Evolutionary conservation across 1,139 yeast genomes (phyloP), one percentile per base, ranked within the genome.

Genomic region (Kodamaea sp.): DNA sequence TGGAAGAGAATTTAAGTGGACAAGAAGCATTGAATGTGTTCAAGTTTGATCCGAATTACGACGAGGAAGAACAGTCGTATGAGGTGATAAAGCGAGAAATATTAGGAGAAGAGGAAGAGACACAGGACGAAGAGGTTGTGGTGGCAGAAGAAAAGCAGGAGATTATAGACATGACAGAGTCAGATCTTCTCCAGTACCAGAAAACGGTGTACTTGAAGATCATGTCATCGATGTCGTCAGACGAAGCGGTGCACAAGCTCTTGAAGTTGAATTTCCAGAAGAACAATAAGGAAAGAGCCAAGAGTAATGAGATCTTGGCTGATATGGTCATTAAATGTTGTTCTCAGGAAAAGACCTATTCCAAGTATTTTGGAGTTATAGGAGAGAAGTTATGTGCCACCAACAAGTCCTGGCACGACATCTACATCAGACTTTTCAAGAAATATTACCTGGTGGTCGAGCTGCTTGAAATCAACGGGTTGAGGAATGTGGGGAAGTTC

Each of bases 211-310:
- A 90, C 50, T 65, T 89, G 29, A 83, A 94, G 0, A 67, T 92
- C 20, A 89, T 87, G 85, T 87, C 97, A n/a, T 82, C 96, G 37
- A 77, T 90, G 80, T 83, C 95, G 1, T 81, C 92, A 3, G 96
- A 88, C 47, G 99, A 92, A 65, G 94, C 96, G 1, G 89, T 87
- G 0, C 97, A 90, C 58, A 90, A 90, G 55, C 61, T 92, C 9
- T 49, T 86, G 27, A 74, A 73, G 50, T 53, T 82, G 12, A 59
- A 69, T 4, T 56, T 71, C 2, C 56, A 63, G 5, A 67, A 61
- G 30, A 57, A 59, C 0, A 57, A 59, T 15, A 70, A 71, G 28
- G 73, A 73, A 30, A 43, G 44, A 21, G 46, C 43, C n/a, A 42
- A 46, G 7, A 46, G 51, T 13, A 48, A 57, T 24, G 57, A 56